Evolutionary conservation across 208 protist species (phyloP).

Genomic region (Porcisia hertigi): DNA sequence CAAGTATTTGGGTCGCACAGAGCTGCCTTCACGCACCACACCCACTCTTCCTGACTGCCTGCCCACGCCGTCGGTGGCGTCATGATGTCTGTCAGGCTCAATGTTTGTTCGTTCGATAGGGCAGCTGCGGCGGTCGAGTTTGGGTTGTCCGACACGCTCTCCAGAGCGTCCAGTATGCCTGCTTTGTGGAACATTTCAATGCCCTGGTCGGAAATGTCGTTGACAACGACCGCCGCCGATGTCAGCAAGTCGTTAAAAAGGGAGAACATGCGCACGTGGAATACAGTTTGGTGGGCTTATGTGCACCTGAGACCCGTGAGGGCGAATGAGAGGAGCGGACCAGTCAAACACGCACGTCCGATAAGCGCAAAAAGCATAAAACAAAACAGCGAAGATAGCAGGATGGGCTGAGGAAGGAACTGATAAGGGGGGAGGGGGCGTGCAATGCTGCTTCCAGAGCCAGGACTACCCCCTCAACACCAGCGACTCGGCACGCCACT

Average conservation of each 20-base stretch:
- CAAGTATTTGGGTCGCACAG: slow-evolving; percentile 45
- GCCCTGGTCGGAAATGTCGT: slow-evolving; percentile 41
- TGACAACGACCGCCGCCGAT: slow-evolving; percentile 41
- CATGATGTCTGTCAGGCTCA: slow-evolving; percentile 23
- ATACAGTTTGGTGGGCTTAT: neutral
- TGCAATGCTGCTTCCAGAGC: neutral
- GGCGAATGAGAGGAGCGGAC: neutral
- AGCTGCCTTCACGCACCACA: slow-evolving; percentile 31
- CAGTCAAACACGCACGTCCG: neutral
- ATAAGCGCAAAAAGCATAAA: neutral
- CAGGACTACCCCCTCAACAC: neutral
- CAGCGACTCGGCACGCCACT: neutral
- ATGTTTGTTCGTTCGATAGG: neutral
- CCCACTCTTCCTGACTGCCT: slow-evolving; percentile 47
- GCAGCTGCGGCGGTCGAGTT: neutral
- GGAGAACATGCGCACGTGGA: slow-evolving; percentile 39
- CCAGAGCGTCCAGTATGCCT: slow-evolving; percentile 40
- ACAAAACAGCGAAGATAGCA: neutral
- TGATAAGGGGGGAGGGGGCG: neutral
- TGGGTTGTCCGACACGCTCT: slow-evolving; percentile 12
- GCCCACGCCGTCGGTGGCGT: slow-evolving; percentile 36
- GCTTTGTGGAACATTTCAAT: slow-evolving; percentile 39
- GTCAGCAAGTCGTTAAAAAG: slow-evolving; percentile 35
- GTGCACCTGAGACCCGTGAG: neutral
- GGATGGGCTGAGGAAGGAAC: neutral